Evolutionary conservation across 305 asterid genomes (phyloP).

Genomic region (Fraxinus sp.): DNA sequence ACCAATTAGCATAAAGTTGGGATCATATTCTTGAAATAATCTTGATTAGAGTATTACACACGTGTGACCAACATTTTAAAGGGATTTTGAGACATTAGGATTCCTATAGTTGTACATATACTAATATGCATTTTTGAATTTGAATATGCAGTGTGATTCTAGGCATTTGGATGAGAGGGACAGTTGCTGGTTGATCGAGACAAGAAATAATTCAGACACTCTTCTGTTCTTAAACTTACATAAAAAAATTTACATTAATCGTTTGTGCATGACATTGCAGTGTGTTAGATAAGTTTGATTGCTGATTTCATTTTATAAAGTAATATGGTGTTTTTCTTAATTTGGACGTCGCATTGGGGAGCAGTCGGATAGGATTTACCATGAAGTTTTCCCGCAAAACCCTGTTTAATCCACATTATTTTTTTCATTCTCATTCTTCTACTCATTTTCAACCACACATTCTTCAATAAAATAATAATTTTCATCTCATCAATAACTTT

Average conservation of each 20-base stretch:
- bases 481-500: too few species aligned
- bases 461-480: too few species aligned
- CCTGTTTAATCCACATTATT: too few species aligned
- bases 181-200: background rate
- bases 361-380: background rate
- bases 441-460: too few species aligned
- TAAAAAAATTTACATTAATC: background rate
- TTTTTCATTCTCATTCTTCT: too few species aligned
- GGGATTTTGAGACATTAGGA: background rate
- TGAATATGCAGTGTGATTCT: constrained; percentile 1
- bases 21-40: background rate
- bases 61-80: background rate
- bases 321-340: background rate
- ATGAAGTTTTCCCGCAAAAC: background rate
- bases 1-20: background rate
- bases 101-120: background rate
- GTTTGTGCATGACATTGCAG: background rate
- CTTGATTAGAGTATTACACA: background rate
- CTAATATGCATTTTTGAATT: background rate
- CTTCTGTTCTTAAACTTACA: background rate
- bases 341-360: background rate
- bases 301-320: background rate
- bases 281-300: background rate
- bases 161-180: background rate
- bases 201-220: background rate